These are phyloP conservation scores for Ophiostoma quercus DNA, from an alignment of 2,329 filamentous ascomycete species.

Conservation along the genomic window DNA sequence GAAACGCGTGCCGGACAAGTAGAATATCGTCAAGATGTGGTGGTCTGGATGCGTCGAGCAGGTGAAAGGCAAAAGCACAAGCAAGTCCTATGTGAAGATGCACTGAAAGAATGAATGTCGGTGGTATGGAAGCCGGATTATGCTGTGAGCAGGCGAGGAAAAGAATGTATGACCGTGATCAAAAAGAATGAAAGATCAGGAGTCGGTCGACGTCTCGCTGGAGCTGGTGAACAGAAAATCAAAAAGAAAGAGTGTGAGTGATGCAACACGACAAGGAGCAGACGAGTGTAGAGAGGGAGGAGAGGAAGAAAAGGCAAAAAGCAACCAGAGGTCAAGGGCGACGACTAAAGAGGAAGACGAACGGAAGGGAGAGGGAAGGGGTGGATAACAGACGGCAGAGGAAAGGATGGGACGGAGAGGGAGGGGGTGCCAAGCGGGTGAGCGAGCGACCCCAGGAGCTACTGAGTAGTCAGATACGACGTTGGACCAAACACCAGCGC, in stretches of 20 bases:
- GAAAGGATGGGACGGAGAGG: background rate
- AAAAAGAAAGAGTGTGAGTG: constrained; percentile 16
- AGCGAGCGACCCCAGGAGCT: background rate
- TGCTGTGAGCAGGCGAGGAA: background rate
- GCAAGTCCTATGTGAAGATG: background rate
- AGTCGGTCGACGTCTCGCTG: constrained; percentile 27
- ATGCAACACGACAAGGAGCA: constrained; percentile 3
- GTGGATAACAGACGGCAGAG: background rate
- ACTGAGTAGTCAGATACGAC: background rate
- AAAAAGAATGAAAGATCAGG: constrained; percentile 17
- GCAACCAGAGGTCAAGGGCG: background rate
- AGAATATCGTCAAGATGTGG: background rate
- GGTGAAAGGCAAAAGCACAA: background rate
- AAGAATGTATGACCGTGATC: constrained; percentile 10
- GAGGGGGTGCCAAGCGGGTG: background rate
- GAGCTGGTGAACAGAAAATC: constrained; percentile 13
- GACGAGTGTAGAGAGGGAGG: constrained; percentile 1
- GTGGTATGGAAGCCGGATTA: background rate
- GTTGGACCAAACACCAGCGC: background rate
- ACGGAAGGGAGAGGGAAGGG: background rate
- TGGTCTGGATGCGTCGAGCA: constrained; percentile 4
- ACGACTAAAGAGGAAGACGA: constrained; percentile 13
- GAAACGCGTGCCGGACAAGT: constrained; percentile 2
- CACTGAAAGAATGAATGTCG: background rate
- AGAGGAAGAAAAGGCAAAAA: constrained; percentile 15